Percentiles rank a stretch among this genome's conserved stretches.
Conservation (phyloP, 1,284 basidiomycete species). For the Heterobasidion annosum region DNA sequence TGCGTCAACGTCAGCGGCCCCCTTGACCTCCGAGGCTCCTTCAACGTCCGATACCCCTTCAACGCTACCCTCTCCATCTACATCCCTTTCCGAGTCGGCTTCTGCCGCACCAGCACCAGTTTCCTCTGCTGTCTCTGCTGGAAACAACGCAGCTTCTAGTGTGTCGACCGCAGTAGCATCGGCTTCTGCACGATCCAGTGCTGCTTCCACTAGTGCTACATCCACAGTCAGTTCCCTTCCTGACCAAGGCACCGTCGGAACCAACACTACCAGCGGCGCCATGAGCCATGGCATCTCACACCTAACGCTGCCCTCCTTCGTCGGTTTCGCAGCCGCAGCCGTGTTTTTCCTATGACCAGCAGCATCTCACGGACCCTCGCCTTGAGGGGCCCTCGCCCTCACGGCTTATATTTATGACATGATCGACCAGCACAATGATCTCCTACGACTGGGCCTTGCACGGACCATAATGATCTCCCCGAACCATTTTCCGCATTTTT, state of each 20-base stretch:
- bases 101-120: not conserved
- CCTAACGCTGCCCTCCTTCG: not conserved
- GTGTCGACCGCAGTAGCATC: not conserved
- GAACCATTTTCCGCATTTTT: not conserved
- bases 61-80: not conserved
- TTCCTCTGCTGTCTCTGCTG: not conserved
- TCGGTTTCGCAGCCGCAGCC: not conserved
- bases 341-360: not conserved
- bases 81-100: not conserved
- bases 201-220: no score
- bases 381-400: not conserved
- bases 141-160: not conserved
- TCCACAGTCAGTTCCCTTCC: not conserved
- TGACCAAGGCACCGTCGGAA: not conserved
- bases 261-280: not conserved
- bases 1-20: not conserved
- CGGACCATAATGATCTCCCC: not conserved
- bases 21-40: not conserved
- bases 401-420: not conserved
- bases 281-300: not conserved
- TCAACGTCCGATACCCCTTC: not conserved
- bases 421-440: not conserved
- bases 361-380: not conserved
- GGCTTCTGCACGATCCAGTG: not conserved
- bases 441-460: not conserved